Conservation (phyloP, 345 rosid genomes). For the Draba incana region DNA sequence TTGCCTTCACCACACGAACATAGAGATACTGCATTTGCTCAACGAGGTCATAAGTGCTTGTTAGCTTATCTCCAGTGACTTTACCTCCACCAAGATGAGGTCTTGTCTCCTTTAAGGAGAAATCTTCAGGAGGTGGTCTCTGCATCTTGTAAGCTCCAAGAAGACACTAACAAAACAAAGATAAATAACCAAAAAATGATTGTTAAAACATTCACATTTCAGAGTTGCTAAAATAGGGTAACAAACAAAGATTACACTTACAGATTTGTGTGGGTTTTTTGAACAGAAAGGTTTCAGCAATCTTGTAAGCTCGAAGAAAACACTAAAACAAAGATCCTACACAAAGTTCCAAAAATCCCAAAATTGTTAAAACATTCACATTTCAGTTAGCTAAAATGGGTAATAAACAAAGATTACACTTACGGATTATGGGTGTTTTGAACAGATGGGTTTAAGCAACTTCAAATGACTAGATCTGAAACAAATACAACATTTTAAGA, state of each 20-base stretch:
- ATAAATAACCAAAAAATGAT: too few relatives aligned
- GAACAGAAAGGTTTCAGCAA: too few relatives aligned
- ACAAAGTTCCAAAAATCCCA: neutral
- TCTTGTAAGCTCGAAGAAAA: conserved; percentile 46
- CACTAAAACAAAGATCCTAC: conserved; percentile 27
- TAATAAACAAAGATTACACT: conserved; percentile 36
- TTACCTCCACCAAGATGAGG: conserved; percentile 89
- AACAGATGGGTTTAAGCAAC: neutral
- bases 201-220: too few relatives aligned
- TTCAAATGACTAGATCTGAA: conserved; percentile 60
- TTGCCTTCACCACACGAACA: conserved; percentile 92
- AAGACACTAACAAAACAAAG: conserved; percentile 31
- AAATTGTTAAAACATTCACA: neutral
- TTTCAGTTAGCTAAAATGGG: conserved; percentile 10
- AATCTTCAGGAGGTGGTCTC: conserved; percentile 80
- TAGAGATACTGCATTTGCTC: conserved; percentile 96
- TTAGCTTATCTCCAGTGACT: conserved; percentile 75
- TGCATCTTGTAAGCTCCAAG: conserved; percentile 59
- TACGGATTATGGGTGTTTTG: conserved; percentile 1
- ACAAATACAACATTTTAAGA: conserved; percentile 20
- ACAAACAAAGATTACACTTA: too few relatives aligned
- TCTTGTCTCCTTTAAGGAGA: conserved; percentile 74
- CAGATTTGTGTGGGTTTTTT: too few relatives aligned
- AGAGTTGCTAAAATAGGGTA: too few relatives aligned
- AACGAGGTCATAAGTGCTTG: conserved; percentile 92